These are phyloP conservation scores for Urtica urens DNA, from an alignment of 306 rosid genomes.

Conservation along the genomic window DNA sequence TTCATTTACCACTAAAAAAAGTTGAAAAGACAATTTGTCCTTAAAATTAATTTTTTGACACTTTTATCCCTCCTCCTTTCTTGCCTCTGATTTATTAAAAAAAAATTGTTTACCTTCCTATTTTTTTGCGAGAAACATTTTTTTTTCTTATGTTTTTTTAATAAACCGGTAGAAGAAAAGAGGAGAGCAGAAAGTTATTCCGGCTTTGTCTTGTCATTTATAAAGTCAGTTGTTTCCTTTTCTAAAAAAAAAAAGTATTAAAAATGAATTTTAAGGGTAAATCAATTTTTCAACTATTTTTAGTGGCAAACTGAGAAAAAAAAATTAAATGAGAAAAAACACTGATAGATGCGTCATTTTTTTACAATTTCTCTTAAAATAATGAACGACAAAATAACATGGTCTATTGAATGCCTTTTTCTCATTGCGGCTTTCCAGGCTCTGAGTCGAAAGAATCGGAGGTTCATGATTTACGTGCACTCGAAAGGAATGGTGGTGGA, in stretches of 20 bases:
- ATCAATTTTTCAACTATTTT: too few species aligned
- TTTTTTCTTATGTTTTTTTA: too few species aligned
- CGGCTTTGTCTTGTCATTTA: too few species aligned
- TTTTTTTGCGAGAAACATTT: too few species aligned
- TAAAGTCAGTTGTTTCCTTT: too few species aligned
- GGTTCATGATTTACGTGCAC: constrained; percentile 96
- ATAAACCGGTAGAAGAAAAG: too few species aligned
- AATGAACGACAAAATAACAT: too few species aligned
- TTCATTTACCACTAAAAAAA: neutral
- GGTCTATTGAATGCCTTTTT: constrained; percentile 9
- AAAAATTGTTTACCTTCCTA: neutral
- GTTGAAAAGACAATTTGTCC: too few species aligned
- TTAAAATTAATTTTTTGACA: neutral
- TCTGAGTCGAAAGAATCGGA: constrained; percentile 46
- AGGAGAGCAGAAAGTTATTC: too few species aligned
- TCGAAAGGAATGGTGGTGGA: constrained; percentile 98
- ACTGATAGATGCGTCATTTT: neutral
- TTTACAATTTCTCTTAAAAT: neutral
- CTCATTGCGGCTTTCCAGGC: constrained; percentile 61
- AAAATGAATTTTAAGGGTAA: too few species aligned
- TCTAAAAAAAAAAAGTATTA: too few species aligned
- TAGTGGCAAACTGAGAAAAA: too few species aligned
- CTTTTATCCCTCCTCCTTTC: neutral
- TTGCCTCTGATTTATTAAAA: neutral
- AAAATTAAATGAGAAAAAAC: neutral